phyloP scores from a whole-genome alignment of 371 early-diverging fungal species.

The Mucor lusitanicus region DNA sequence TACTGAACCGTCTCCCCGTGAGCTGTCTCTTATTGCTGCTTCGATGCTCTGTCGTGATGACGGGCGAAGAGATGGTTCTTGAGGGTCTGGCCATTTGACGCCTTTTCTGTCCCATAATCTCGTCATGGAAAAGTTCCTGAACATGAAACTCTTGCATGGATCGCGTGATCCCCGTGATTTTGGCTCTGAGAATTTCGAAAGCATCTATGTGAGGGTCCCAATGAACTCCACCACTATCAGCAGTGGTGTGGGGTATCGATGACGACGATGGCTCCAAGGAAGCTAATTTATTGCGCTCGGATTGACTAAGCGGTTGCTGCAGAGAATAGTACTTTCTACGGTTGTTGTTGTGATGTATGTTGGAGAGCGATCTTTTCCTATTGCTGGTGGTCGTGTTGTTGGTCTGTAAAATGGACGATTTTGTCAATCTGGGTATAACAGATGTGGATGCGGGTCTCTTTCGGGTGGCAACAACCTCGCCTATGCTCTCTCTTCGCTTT shows the following conservation, averaged over 20 bases:
- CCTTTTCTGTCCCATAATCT: slow-evolving; percentile 26
- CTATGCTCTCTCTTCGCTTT: slow-evolving; percentile 41
- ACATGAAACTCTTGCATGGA: slow-evolving; percentile 53
- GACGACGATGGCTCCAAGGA: background rate
- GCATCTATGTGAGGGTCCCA: slow-evolving; percentile 53
- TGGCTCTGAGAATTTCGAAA: slow-evolving; percentile 49
- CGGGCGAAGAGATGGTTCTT: slow-evolving; percentile 3
- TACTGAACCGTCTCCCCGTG: slow-evolving; percentile 2
- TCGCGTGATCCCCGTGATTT: slow-evolving; percentile 48
- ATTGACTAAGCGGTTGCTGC: slow-evolving; percentile 5
- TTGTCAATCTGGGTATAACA: slow-evolving; percentile 30
- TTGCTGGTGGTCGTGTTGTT: slow-evolving; percentile 4
- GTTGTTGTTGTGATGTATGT: background rate
- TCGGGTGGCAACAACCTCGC: slow-evolving; percentile 13
- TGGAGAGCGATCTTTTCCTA: background rate
- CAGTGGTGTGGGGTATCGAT: background rate
- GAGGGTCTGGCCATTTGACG: background rate
- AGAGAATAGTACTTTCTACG: slow-evolving; percentile 1
- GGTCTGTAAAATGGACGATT: slow-evolving; percentile 27
- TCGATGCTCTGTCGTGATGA: background rate
- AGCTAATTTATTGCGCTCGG: slow-evolving; percentile 8
- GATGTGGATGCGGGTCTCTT: slow-evolving; percentile 23
- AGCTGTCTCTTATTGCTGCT: background rate
- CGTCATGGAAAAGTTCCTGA: slow-evolving; percentile 40
- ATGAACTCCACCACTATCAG: slow-evolving; percentile 2